phyloP scores from a whole-genome alignment of 2,329 filamentous ascomycete species.

The Akanthomyces muscarius region DNA sequence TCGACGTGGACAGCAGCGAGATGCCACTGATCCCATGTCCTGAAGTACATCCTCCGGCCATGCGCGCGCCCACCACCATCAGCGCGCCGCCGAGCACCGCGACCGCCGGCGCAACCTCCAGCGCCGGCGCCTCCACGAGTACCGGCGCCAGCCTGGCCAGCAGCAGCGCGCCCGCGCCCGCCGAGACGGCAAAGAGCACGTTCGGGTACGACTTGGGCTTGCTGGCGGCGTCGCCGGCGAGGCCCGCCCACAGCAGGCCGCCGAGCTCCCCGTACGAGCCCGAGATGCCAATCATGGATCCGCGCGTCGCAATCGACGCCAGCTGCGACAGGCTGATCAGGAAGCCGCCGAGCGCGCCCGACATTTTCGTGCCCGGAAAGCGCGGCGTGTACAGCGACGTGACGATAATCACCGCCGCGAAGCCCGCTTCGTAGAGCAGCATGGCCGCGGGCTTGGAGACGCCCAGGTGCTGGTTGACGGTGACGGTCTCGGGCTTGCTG shows the following conservation, averaged over 20 bases:
- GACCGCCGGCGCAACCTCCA: slow-evolving; percentile 33
- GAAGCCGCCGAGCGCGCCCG: slow-evolving; percentile 53
- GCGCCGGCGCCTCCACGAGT: slow-evolving; percentile 24
- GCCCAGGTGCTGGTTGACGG: slow-evolving; percentile 39
- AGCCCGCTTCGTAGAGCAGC: slow-evolving; percentile 40
- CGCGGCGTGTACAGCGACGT: slow-evolving; percentile 31
- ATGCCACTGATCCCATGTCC: slow-evolving; percentile 67
- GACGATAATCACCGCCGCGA: slow-evolving; percentile 37
- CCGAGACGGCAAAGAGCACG: slow-evolving; percentile 50
- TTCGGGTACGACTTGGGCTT: slow-evolving; percentile 33
- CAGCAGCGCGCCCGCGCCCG: slow-evolving; percentile 43
- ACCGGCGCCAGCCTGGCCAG: slow-evolving; percentile 33
- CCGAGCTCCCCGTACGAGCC: slow-evolving; percentile 59
- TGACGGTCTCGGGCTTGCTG: slow-evolving; percentile 28
- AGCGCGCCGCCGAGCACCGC: slow-evolving; percentile 52
- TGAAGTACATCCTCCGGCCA: slow-evolving; percentile 64
- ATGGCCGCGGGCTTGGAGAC: slow-evolving; percentile 35
- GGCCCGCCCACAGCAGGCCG: slow-evolving; percentile 46
- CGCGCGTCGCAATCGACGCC: slow-evolving; percentile 49
- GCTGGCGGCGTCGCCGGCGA: slow-evolving; percentile 25
- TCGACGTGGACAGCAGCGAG: slow-evolving; percentile 57
- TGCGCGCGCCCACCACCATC: slow-evolving; percentile 56
- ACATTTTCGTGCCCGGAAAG: slow-evolving; percentile 30
- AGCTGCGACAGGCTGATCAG: slow-evolving; percentile 57
- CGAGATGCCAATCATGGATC: slow-evolving; percentile 56